Evolutionary conservation across 192 early-diverging fungal genomes (phyloP), one percentile per base, ranked within the genome.

Genomic region (Entomortierella lignicola): DNA sequence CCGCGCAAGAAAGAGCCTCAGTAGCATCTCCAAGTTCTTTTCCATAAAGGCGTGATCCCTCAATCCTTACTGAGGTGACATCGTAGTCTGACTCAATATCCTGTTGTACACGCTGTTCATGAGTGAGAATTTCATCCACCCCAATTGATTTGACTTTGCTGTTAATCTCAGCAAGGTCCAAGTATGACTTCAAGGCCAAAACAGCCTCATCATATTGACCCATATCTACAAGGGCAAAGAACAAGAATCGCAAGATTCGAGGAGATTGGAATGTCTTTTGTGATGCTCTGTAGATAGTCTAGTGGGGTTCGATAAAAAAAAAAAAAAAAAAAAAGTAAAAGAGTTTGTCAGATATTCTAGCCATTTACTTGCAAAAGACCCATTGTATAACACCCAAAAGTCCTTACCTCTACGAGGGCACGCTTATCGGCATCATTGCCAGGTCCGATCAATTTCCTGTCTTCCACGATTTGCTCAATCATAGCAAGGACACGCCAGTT

Each of bases 151-250:
- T 83, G 27, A 65, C 69, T 25, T 71, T 71, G 55, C 48, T 47
- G 30, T 82, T 66, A 27, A 68, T 69, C 41, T 80, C 86, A 18
- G 85, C 85, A 67, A 91, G 69, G 50, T 84, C 71, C 55, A 87
- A 62, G 66, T 94, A 94, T 0, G 92, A 84, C 29, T 80, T 70
- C 4, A 94, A 54, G 18, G 89, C 92, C 60, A 91, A 71, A 17
- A 88, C 84, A 0, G 92, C 93, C 81, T 94, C 93, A 47, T 91
- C 88, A 68, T 90, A 92, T 62, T 93, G 90, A 51, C 93, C 93
- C 10, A 89, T 69, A 18, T 68, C 66, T 8, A 88, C 71, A 25
- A 92, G 83, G 0, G 87, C 75, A 47, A 83, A 74, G 60, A 91
- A 83, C 12, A 92, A 74, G 66, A 91, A 91, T 0, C 91, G 91